These are phyloP conservation scores for Botryotinia convoluta DNA, from an alignment of 2,329 filamentous ascomycete species.

Conservation along the genomic window DNA sequence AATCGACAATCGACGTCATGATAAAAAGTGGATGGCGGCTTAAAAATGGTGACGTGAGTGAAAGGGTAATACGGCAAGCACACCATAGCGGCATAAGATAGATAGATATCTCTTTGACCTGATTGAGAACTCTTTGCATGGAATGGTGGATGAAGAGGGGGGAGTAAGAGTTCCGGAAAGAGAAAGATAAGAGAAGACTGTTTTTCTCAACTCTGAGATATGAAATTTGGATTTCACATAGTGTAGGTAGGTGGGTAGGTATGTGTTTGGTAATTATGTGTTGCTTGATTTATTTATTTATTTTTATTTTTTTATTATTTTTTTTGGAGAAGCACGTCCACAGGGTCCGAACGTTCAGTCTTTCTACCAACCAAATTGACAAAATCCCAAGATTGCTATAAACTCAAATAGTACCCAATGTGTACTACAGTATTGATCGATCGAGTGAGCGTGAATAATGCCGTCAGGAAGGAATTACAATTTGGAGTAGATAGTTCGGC, in stretches of 20 bases:
- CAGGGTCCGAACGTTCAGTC: neutral
- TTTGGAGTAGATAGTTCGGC: neutral
- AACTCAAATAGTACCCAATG: neutral
- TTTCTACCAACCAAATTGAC: neutral
- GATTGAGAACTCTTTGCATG: slow-evolving; percentile 1
- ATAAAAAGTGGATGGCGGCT: neutral
- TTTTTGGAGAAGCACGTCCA: neutral
- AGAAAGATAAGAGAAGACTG: neutral
- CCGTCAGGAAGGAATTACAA: neutral
- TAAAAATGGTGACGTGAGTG: slow-evolving; percentile 3
- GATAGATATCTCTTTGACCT: neutral
- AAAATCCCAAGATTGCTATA: neutral
- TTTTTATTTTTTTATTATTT: no score
- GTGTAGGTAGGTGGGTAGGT: neutral
- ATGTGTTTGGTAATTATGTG: neutral
- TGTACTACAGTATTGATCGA: neutral
- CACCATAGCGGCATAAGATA: neutral
- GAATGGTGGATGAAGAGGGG: neutral
- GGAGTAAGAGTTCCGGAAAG: neutral
- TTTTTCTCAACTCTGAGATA: neutral
- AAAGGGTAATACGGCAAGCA: neutral
- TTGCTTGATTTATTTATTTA: neutral
- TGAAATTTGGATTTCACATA: neutral
- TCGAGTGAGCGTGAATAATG: neutral
- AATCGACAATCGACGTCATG: slow-evolving; percentile 3